Percentiles rank a stretch among this genome's conserved stretches.
phyloP scores from a whole-genome alignment of 129 eudicot species.

The sunflower (Helianthus annuus) region HanXRQr2.0-SUNRISE NC_035434.2:85138169-85138668 shows the following conservation, averaged over 20 bases:
- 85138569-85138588: neutral
- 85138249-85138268: neutral
- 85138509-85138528: neutral
- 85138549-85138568: neutral
- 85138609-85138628: too few relatives aligned
- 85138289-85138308: neutral
- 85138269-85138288: neutral
- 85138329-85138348: neutral
- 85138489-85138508: slow-evolving; percentile 8
- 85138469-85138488: neutral
- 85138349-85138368: neutral
- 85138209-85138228: neutral
- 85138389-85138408: neutral
- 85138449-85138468: slow-evolving; percentile 2
- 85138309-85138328: neutral
- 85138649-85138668: slow-evolving; percentile 24
- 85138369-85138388: neutral
- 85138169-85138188: neutral
- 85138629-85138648: slow-evolving; percentile 29
- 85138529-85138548: neutral
- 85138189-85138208: neutral
- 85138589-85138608: neutral
- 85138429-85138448: slow-evolving; percentile 5
- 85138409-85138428: neutral
- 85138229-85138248: neutral